Evolutionary conservation across 768 basidiomycete genomes (phyloP).

Genomic region (Lactarius trivialis): DNA sequence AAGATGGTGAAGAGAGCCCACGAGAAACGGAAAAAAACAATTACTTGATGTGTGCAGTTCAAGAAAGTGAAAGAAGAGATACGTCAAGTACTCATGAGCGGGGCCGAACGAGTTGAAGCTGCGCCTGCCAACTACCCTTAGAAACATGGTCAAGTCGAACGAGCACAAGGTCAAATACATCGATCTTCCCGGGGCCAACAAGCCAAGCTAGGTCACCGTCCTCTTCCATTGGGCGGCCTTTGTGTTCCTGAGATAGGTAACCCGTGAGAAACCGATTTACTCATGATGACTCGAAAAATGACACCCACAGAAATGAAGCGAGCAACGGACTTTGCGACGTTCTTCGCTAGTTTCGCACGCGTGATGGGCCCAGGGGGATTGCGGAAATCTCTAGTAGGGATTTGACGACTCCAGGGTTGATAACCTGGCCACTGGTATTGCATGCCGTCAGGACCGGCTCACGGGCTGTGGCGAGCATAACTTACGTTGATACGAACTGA

Average conservation of each 20-base stretch:
- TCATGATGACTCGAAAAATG: background rate
- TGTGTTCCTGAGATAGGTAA: conserved; percentile 38
- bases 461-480: conserved; percentile 6
- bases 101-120: conserved; percentile 44
- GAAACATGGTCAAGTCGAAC: conserved; percentile 81
- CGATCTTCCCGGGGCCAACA: conserved; percentile 51
- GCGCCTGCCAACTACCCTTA: conserved; percentile 78
- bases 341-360: conserved; percentile 67
- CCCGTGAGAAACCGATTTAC: background rate
- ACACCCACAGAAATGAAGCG: conserved; percentile 55
- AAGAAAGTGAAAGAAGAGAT: background rate
- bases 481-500: conserved; percentile 71
- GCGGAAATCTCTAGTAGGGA: conserved; percentile 75
- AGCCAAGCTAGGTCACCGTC: conserved; percentile 56
- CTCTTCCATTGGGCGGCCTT: conserved; percentile 51
- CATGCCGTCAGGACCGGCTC: conserved; percentile 10
- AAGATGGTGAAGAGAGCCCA: background rate
- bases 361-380: conserved; percentile 76
- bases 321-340: conserved; percentile 68
- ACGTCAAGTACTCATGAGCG: conserved; percentile 2
- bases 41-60: background rate
- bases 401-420: conserved; percentile 70
- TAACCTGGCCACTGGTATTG: conserved; percentile 69
- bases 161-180: conserved; percentile 59
- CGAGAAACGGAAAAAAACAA: background rate